These are phyloP conservation scores for Gynochthodes officinalis DNA, from an alignment of 257 asterid species.

Conservation along the genomic window DNA sequence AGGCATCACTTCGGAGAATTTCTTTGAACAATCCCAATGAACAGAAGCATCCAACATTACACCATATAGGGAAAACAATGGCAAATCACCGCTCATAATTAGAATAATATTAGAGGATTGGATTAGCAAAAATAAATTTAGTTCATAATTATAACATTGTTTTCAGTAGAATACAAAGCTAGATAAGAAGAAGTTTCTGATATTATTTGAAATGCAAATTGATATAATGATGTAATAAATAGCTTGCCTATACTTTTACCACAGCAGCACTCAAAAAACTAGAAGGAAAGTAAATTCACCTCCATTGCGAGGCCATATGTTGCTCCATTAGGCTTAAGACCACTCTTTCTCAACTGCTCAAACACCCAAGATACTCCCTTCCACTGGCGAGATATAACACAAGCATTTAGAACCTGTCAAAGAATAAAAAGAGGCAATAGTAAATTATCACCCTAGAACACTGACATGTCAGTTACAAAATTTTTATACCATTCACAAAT, in stretches of 20 bases:
- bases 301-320: constrained; percentile 98
- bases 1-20: neutral
- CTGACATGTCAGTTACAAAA: constrained; percentile 16
- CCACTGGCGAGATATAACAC: constrained; percentile 85
- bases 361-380: constrained; percentile 96
- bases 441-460: constrained; percentile 9
- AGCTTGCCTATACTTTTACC: neutral
- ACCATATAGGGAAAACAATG: neutral
- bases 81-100: neutral
- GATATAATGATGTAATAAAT: neutral
- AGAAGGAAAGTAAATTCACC: constrained; percentile 40
- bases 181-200: neutral
- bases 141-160: neutral
- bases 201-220: neutral
- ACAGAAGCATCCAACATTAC: neutral
- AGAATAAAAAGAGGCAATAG: constrained; percentile 18
- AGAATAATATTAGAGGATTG: neutral
- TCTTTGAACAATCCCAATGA: neutral
- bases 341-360: constrained; percentile 75
- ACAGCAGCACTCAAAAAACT: neutral
- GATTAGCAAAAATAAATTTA: neutral
- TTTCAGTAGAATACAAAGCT: neutral
- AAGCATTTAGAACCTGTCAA: constrained; percentile 81
- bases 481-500: neutral
- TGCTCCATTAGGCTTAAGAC: constrained; percentile 85